A percentile compares a stretch with the other conserved stretches of the same genome.
Conservation (phyloP, 2,329 filamentous ascomycete species). For the Seiridium cupressi region DNA sequence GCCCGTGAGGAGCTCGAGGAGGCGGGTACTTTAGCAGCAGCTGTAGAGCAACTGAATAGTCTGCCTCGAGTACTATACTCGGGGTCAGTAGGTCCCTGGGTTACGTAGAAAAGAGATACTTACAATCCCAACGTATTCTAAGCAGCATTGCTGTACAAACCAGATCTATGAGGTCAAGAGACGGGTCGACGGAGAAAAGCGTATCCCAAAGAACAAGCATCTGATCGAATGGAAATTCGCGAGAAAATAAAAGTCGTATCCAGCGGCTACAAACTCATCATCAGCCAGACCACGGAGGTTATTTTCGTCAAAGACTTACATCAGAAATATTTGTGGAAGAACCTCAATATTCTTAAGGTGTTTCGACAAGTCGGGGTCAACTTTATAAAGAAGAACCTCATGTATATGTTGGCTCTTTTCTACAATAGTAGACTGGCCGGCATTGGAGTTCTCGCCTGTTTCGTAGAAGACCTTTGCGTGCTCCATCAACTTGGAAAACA, state of each 20-base stretch:
- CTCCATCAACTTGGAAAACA: conserved; percentile 88
- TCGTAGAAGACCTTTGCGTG: conserved; percentile 86
- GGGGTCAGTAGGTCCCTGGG: background rate
- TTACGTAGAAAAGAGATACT: conserved; percentile 29
- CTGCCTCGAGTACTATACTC: conserved; percentile 70
- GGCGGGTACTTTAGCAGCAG: conserved; percentile 81
- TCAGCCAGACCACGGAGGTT: conserved; percentile 1
- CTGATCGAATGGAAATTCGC: conserved; percentile 88
- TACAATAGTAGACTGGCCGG: conserved; percentile 57
- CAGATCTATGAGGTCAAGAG: conserved; percentile 77
- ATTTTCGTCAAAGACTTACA: conserved; percentile 51
- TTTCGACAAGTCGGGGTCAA: conserved; percentile 78
- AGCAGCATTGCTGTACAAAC: conserved; percentile 95
- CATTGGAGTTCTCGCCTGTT: conserved; percentile 45
- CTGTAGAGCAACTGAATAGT: conserved; percentile 83
- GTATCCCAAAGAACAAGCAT: conserved; percentile 86
- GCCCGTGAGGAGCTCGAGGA: conserved; percentile 59
- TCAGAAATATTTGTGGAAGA: conserved; percentile 93
- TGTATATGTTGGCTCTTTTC: conserved; percentile 85
- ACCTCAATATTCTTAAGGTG: conserved; percentile 85
- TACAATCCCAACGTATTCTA: conserved; percentile 85
- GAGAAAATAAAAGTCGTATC: conserved; percentile 88
- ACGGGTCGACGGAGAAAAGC: conserved; percentile 82
- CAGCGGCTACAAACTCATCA: conserved; percentile 62
- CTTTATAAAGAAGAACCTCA: conserved; percentile 71